A percentile compares a stretch with the other conserved stretches of the same genome.
Conservation (phyloP, 228 moss, liverwort and hornwort species). For the Sphagnum fallax region DNA sequence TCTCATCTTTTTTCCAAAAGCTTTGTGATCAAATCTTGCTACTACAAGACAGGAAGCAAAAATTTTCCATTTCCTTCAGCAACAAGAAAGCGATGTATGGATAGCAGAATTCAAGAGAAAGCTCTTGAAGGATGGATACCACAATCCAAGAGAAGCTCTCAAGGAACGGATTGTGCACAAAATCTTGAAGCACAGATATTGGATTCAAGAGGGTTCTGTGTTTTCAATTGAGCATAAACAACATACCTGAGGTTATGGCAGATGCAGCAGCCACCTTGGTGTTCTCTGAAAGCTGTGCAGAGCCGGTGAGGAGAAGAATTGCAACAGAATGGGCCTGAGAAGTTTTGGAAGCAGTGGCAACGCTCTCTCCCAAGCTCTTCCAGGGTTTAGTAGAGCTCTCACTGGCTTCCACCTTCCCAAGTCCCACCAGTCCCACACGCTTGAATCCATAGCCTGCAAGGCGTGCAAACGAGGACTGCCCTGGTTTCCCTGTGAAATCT, state of each 20-base stretch:
- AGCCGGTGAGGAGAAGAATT: conserved; percentile 35
- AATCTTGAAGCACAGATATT: too few species aligned
- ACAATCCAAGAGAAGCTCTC: too few species aligned
- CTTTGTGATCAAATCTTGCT: too few species aligned
- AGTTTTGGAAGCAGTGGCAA: conserved; percentile 47
- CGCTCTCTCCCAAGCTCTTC: conserved; percentile 67
- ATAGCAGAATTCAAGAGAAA: too few species aligned
- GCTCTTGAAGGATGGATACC: too few species aligned
- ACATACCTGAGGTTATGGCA: conserved; percentile 14
- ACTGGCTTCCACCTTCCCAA: conserved; percentile 49
- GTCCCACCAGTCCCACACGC: conserved; percentile 71
- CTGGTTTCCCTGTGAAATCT: conserved; percentile 72
- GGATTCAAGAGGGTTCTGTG: too few species aligned
- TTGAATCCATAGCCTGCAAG: conserved; percentile 72
- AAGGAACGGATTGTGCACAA: too few species aligned
- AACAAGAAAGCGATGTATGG: too few species aligned
- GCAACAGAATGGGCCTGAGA: conserved; percentile 58
- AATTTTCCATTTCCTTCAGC: too few species aligned
- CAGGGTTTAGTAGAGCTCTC: conserved; percentile 39
- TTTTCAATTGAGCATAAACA: background rate
- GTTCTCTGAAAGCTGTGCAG: conserved; percentile 17
- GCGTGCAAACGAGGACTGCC: conserved; percentile 62
- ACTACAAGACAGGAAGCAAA: too few species aligned
- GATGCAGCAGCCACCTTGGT: conserved; percentile 38
- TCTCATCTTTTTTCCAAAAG: too few species aligned